phyloP scores from a whole-genome alignment of 495 filamentous ascomycete genomes.

The Corynascus novoguineensis region DNA sequence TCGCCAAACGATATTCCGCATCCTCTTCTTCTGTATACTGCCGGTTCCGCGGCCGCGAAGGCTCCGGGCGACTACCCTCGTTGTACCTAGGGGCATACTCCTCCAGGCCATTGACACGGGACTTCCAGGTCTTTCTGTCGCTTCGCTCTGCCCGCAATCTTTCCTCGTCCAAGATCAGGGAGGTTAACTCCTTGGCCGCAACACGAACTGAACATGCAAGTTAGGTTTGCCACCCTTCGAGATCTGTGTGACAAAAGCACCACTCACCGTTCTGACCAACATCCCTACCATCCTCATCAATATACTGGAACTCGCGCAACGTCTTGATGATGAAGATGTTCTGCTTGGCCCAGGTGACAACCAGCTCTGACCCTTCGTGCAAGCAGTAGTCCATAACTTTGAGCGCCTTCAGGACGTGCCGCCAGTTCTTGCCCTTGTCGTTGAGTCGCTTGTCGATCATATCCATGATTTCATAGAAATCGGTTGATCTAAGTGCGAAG shows the following conservation, averaged over 20 bases:
- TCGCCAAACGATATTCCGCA: constrained; percentile 82
- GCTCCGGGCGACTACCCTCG: constrained; percentile 33
- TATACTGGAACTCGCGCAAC: constrained; percentile 88
- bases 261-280: constrained; percentile 86
- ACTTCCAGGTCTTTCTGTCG: constrained; percentile 95
- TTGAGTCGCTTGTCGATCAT: constrained; percentile 99
- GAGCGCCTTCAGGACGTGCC: constrained; percentile 94
- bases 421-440: constrained; percentile 99
- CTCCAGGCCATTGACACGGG: constrained; percentile 85
- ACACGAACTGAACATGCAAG: constrained; percentile 63
- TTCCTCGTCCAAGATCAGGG: constrained; percentile 93
- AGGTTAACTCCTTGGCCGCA: constrained; percentile 92
- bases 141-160: constrained; percentile 83
- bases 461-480: constrained; percentile 99
- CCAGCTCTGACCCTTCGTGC: constrained; percentile 93
- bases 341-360: constrained; percentile 96
- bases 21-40: constrained; percentile 73
- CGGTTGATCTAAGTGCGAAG: constrained; percentile 45
- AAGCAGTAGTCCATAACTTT: constrained; percentile 98
- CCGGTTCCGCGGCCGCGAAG: constrained; percentile 42
- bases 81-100: constrained; percentile 57
- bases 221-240: constrained; percentile 10
- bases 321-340: constrained; percentile 99
- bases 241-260: background rate
- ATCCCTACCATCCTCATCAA: constrained; percentile 91